Percentiles rank a stretch among this genome's conserved stretches.
Conservation (phyloP, 208 protist genomes). For the Blastocrithidia nonstop region DNA sequence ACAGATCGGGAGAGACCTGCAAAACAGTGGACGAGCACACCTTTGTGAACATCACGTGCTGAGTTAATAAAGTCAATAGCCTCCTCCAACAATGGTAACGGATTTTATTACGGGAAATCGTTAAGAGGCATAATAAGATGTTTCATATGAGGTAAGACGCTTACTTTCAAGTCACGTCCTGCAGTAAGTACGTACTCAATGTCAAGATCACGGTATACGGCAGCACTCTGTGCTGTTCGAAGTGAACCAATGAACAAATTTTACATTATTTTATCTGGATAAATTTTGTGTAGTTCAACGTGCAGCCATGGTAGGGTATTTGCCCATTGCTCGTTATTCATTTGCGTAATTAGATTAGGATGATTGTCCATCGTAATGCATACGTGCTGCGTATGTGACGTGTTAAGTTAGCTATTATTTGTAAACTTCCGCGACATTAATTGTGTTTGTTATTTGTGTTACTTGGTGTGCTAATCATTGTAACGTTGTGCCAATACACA, state of each 20-base stretch:
- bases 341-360: conserved; percentile 44
- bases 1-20: conserved; percentile 81
- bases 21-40: conserved; percentile 83
- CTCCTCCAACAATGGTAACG: conserved; percentile 37
- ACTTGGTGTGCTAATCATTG: too few relatives aligned
- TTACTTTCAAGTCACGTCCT: conserved; percentile 44
- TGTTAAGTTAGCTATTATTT: too few relatives aligned
- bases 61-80: conserved; percentile 73
- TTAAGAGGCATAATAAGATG: conserved; percentile 57
- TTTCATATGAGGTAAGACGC: conserved; percentile 54
- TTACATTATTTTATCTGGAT: conserved; percentile 76
- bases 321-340: conserved; percentile 29
- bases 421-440: too few relatives aligned
- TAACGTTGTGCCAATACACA: conserved; percentile 10
- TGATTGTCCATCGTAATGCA: conserved; percentile 56
- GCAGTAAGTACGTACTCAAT: conserved; percentile 71
- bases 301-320: conserved; percentile 35
- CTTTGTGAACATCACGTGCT: conserved; percentile 28
- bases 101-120: conserved; percentile 60
- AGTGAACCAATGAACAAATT: conserved; percentile 75
- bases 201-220: conserved; percentile 67
- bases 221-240: conserved; percentile 63
- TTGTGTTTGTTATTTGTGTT: too few relatives aligned
- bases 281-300: conserved; percentile 75
- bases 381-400: conserved; percentile 5